Percentiles rank a stretch among this genome's conserved stretches.
phyloP scores from a whole-genome alignment of 2,329 filamentous ascomycete species.

The Pezicula neosporulosa region DNA sequence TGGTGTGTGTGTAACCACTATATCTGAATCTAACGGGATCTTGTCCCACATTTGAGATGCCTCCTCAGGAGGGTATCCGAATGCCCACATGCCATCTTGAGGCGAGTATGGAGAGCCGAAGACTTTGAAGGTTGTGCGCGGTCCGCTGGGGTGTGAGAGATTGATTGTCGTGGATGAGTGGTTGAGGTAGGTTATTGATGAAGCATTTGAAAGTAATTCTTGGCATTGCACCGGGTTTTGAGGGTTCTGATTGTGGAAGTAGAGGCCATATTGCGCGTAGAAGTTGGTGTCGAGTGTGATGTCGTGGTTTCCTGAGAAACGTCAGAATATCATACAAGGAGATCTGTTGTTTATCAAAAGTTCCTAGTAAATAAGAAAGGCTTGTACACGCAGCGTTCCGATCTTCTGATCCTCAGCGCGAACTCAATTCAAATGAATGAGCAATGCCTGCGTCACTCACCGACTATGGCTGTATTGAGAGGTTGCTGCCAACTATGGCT shows the following conservation, averaged over 20 bases:
- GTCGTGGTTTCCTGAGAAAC: slow-evolving; percentile 66
- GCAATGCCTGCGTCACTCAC: too few relatives aligned
- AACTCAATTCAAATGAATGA: too few relatives aligned
- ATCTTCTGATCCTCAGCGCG: neutral
- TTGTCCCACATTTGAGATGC: slow-evolving; percentile 50
- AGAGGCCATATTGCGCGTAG: slow-evolving; percentile 47
- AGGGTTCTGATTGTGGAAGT: slow-evolving; percentile 53
- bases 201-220: slow-evolving; percentile 37
- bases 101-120: slow-evolving; percentile 72
- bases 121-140: slow-evolving; percentile 58
- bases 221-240: slow-evolving; percentile 53
- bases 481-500: too few relatives aligned
- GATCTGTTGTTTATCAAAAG: neutral
- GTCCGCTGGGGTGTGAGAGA: slow-evolving; percentile 50
- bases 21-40: slow-evolving; percentile 59
- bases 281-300: slow-evolving; percentile 65
- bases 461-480: too few relatives aligned
- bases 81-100: slow-evolving; percentile 58
- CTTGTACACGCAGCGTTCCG: neutral
- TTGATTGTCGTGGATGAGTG: slow-evolving; percentile 53
- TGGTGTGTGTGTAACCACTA: slow-evolving; percentile 71
- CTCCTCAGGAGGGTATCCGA: slow-evolving; percentile 50
- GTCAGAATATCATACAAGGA: slow-evolving; percentile 4
- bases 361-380: slow-evolving; percentile 3
- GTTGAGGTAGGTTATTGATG: slow-evolving; percentile 60